Evolutionary conservation across 2,329 filamentous ascomycete species (phyloP).

Genomic region (Xylariales sp.): DNA sequence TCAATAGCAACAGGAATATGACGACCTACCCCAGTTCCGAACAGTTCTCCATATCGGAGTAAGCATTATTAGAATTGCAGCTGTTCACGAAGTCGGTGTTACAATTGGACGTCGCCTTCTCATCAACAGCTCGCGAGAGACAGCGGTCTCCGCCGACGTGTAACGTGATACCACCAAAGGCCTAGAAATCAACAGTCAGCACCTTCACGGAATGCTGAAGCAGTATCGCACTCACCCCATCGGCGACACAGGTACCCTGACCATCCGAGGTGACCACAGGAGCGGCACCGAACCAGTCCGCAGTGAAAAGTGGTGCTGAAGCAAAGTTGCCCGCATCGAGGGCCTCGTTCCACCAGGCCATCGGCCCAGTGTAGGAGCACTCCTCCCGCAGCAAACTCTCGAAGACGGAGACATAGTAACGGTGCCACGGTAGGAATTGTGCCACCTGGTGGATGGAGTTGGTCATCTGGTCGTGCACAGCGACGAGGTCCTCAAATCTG

Average conservation of each 20-base stretch:
- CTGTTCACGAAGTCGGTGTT: conserved; percentile 26
- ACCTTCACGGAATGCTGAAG: too few relatives aligned
- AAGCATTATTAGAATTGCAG: conserved; percentile 25
- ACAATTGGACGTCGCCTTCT: conserved; percentile 25
- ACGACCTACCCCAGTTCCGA: conserved; percentile 28
- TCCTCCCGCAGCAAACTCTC: conserved; percentile 33
- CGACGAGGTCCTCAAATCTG: conserved; percentile 34
- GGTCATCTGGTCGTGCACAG: conserved; percentile 31
- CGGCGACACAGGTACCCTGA: conserved; percentile 27
- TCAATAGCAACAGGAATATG: not conserved
- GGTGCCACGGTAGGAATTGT: conserved; percentile 36
- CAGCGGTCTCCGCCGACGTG: conserved; percentile 29
- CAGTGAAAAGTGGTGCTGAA: conserved; percentile 25
- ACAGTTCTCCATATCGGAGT: conserved; percentile 27
- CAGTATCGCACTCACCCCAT: conserved; percentile 29
- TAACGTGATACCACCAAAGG: conserved; percentile 22
- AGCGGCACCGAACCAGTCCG: conserved; percentile 24
- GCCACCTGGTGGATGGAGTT: conserved; percentile 26
- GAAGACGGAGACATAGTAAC: conserved; percentile 31
- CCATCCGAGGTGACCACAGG: conserved; percentile 21
- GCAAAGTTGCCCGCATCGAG: conserved; percentile 28
- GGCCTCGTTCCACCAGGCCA: conserved; percentile 38
- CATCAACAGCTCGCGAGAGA: conserved; percentile 28
- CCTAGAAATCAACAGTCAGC: conserved; percentile 14
- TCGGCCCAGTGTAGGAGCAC: conserved; percentile 30